These are phyloP conservation scores for Brassica balearica DNA, from an alignment of 441 rosid species.

Conservation along the genomic window DNA sequence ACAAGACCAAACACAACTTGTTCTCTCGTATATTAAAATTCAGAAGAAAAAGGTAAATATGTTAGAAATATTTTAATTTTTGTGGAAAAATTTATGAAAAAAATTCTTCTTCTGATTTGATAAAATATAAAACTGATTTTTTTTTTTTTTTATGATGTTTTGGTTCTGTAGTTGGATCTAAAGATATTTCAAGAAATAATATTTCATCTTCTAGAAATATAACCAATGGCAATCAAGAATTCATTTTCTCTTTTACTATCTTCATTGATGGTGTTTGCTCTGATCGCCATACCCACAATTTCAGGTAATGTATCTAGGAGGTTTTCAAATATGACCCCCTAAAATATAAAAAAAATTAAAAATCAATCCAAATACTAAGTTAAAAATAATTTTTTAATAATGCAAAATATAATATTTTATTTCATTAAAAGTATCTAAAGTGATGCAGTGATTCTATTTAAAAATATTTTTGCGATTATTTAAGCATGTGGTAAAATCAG, in stretches of 20 bases:
- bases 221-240: background rate
- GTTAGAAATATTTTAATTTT: no score
- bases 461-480: background rate
- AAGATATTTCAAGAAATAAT: background rate
- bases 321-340: background rate
- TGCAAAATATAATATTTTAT: no score
- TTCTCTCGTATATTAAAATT: no score
- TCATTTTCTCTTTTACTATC: background rate
- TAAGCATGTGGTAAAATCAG: background rate
- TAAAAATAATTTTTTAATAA: no score
- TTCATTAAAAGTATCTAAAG: background rate
- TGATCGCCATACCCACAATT: background rate
- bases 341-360: no score
- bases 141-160: background rate
- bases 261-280: background rate
- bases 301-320: background rate
- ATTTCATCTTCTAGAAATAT: background rate
- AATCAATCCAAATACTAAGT: background rate
- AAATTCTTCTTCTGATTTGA: background rate
- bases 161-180: background rate
- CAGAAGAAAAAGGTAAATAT: no score
- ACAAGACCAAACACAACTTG: no score
- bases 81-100: background rate
- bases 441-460: background rate
- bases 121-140: background rate